Evolutionary conservation across 2,329 filamentous ascomycete genomes (phyloP), one percentile per base, ranked within the genome.

Genomic region (Penicillium sp.): DNA sequence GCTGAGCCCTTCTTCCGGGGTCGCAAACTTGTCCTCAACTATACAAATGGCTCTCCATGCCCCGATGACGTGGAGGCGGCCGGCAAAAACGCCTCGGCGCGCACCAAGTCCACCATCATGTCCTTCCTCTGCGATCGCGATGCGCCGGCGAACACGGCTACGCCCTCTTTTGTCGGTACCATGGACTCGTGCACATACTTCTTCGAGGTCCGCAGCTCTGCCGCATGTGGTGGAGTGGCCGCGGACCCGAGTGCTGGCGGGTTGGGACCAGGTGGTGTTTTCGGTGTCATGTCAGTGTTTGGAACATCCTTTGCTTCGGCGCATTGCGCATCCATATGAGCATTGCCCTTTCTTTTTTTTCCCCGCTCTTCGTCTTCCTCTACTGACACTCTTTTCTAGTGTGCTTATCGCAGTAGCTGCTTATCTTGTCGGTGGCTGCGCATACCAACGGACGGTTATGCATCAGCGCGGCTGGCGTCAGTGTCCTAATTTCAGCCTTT

Each of bases 391-490:
- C 3, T 9, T 47, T 1, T 43, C 13, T 51, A 76, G 74, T 52
- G 73, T 73, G n/a, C 62, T 81, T 36, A 83, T 85, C 45, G 87
- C 90, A 8, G 78, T 96, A 34, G 73, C 91, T 8, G 93, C 93
- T 24, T 98, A 98, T 70, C 75, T 95, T 47, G 79, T 94, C 34
- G 93, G 93, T 58, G 93, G 93, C 62, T 86, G 95, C 59, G 90
- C 95, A 54, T 98, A 97, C 75, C 91, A 96, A 70, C 83, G 93
- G 50, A 94, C 89, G 29, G 90, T 98, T 49, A 85, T 90, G 71
- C 88, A 98, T 67, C 90, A 95, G 60, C 80, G 93, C 53, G 93
- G 93, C 41, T 97, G 91, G 93, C 82, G 88, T 58, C 93, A 98
- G 69, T 74, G 96, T 58, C 93, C 93, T 45, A 97, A 98, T 72